These are phyloP conservation scores for Corynascus novoguineensis DNA, from an alignment of 495 filamentous ascomycete genomes.

Conservation along the genomic window DNA sequence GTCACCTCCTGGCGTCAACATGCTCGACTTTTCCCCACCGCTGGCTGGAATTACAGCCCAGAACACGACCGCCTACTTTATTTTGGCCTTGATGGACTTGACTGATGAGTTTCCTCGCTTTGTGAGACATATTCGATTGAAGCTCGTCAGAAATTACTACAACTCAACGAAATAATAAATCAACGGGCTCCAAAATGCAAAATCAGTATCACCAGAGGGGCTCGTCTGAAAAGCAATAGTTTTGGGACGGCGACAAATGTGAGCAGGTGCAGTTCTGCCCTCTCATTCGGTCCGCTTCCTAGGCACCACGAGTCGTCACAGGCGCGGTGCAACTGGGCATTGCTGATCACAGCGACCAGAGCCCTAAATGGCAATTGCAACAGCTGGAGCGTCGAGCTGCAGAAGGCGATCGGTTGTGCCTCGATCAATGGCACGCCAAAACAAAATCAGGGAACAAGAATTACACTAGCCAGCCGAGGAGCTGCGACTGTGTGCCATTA, in stretches of 20 bases:
- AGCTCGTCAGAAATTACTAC: no score
- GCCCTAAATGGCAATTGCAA: background rate
- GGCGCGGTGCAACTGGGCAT: background rate
- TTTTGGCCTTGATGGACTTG: no score
- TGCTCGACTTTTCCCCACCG: no score
- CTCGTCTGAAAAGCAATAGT: background rate
- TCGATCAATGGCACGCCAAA: constrained; percentile 1
- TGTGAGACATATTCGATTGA: background rate
- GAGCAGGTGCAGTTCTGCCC: background rate
- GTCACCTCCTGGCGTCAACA: constrained; percentile 13
- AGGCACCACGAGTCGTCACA: background rate
- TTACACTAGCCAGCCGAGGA: no score
- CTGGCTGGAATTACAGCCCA: no score
- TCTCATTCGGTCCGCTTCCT: background rate
- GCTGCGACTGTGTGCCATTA: no score
- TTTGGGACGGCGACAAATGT: background rate
- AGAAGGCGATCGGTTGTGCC: background rate
- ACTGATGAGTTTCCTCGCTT: background rate
- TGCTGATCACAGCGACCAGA: constrained; percentile 7
- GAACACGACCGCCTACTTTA: no score
- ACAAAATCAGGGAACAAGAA: background rate
- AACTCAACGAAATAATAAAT: no score
- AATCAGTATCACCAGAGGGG: background rate
- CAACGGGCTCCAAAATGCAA: background rate
- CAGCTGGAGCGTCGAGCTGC: background rate